Base-by-base conservation (phyloP, 768 basidiomycete species). In the Macrolepiota fuliginosa region DNA sequence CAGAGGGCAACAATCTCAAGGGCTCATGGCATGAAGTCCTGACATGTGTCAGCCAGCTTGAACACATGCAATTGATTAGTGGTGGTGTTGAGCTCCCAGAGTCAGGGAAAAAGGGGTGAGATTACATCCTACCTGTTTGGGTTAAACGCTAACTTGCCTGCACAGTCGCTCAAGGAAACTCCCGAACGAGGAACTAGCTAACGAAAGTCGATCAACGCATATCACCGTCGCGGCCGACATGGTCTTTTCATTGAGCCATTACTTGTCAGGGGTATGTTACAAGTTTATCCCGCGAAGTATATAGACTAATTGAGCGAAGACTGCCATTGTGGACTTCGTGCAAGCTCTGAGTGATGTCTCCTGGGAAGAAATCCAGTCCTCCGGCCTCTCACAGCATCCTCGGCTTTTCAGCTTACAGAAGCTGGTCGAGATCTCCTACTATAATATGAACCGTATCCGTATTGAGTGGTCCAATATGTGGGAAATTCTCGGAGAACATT, bases 351-450 rank as follows among this genome's bases (percentile, higher is more conserved):
- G 94, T 70, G 94, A 96, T 68, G 92, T 99, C 39, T 99, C 97
- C 40, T 98, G 96, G 96, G 94, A 98, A 72, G 97, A 99, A 75
- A 99, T 99, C 39, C 94, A 97, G 72, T 96, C 95, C 0, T 98
- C 97, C 0, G 95, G 95, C 17, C 76, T 94, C 29, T 96, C 96
- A 2, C 90, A 96, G 63, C 91, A 94, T 71, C 96, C 97, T 1
- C 87, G 97, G 25, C 79, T 98, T 60, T 99, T 98, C 82, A 96
- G 96, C 73, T 76, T 99, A 60, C 96, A 98, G 74, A 99, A 98
- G 76, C 81, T 99, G 37, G 96, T 98, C 42, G 97, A 99, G 71
- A 98, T 99, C 58, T 97, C 96, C 9, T 99, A 99, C 74, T 99
- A 99, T 77, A 99, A 99, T 75, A 99, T 99, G 97, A 89, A 81